Evolutionary conservation across 2,329 filamentous ascomycete species (phyloP), one percentile per base, ranked within the genome.

Genomic region (Talaromyces amestolkiae): DNA sequence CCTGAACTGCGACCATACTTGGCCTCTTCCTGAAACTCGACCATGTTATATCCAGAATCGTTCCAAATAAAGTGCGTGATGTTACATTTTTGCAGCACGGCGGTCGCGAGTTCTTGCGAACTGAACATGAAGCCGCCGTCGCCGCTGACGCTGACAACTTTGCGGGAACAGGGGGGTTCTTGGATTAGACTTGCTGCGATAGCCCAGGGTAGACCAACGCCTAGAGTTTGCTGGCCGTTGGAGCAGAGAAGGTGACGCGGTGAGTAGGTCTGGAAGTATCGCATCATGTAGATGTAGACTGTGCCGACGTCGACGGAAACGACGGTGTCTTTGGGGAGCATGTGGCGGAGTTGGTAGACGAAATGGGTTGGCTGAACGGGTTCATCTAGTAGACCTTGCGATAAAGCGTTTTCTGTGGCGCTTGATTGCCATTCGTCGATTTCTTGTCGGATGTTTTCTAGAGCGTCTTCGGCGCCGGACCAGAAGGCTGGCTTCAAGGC

Each of bases 41-140:
- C 64, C 64, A 66, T 66, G 35, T 66, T 66, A 24, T 66, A 66
- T 3, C 39, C 59, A 1, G 64, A 66, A 45, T 66, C 64, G 6
- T 66, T 66, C 64, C 64, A 66, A 43, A 66, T 66, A 24, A 66
- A 66, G 41, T 66, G 64, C 8, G 64, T 66, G n/a, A 66, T 66
- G 17, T 66, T 66, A 33, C 64, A 66, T 35, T 62, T 62, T 15
- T 66, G 64, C 15, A 63, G 35, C 33, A 66, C 64, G 1, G 64
- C 64, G 0, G 64, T 66, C 6, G 53, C 53, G 11, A 66, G 49
- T 49, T 66, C 64, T 35, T 66, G 64, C 1, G 64, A 63, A 41
- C 59, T 63, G 15, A 66, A 66, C 64, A 66, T 66, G 37, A 66
- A 66, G 19, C 64, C 64, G 15, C 64, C 64, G 33, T 66, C 64